Evolutionary conservation across 2,329 filamentous ascomycete genomes (phyloP).

Genomic region (Aspergillus felis): DNA sequence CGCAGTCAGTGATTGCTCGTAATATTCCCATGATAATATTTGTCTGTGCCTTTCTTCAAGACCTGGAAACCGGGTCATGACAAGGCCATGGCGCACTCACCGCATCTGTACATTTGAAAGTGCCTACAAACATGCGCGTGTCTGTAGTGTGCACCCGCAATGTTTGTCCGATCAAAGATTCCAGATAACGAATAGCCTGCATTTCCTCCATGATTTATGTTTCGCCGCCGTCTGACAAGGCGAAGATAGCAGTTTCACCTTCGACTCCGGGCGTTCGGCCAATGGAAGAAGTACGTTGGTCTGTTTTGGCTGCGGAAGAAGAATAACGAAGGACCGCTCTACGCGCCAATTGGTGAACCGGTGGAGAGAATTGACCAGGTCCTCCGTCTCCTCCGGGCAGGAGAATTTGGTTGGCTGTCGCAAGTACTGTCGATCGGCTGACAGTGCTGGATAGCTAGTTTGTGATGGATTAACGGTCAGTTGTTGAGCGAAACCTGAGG

Average conservation of each 20-base stretch:
- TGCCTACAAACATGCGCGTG: slow-evolving; percentile 80
- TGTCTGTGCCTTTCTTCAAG: not conserved
- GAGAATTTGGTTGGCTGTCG: not conserved
- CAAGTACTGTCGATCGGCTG: not conserved
- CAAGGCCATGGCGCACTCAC: slow-evolving; percentile 48
- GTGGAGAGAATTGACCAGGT: not conserved
- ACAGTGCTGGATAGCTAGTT: not conserved
- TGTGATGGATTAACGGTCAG: not conserved
- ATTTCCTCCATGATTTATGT: slow-evolving; percentile 33
- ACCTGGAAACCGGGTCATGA: not conserved
- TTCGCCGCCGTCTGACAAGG: slow-evolving; percentile 4
- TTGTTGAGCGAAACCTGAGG: not conserved
- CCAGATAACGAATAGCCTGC: slow-evolving; percentile 36
- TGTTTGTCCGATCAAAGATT: slow-evolving; percentile 70
- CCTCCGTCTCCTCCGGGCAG: not conserved
- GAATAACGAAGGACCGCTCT: not conserved
- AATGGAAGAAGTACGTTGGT: not conserved
- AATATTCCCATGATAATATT: not conserved
- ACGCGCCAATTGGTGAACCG: not conserved
- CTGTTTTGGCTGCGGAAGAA: not conserved
- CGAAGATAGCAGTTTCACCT: not conserved
- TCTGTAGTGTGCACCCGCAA: slow-evolving; percentile 78
- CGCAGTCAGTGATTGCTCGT: slow-evolving; percentile 13
- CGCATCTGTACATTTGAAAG: slow-evolving; percentile 91
- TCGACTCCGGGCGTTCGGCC: slow-evolving; percentile 3